Evolutionary conservation across 768 basidiomycete species (phyloP).

Genomic region (Serendipita sp.): DNA sequence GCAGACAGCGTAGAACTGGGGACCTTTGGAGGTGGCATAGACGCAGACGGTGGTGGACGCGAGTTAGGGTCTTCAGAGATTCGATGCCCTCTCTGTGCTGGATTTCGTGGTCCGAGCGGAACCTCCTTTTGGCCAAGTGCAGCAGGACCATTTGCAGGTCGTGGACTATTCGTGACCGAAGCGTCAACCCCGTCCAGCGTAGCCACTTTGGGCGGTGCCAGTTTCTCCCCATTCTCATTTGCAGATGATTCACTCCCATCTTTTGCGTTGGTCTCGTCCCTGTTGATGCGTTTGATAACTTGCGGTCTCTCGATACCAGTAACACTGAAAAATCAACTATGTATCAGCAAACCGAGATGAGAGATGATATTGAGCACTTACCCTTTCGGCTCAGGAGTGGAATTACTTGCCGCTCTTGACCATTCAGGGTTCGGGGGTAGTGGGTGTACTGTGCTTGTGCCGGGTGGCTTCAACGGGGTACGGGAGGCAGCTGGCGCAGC

Average conservation of each 20-base stretch:
- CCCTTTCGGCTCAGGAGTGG: no score
- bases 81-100: constrained; percentile 23
- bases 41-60: constrained; percentile 24
- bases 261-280: not conserved
- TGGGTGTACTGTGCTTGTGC: no score
- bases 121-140: not conserved
- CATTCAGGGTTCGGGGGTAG: no score
- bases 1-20: constrained; percentile 68
- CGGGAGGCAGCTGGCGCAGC: no score
- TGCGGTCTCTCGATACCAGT: not conserved
- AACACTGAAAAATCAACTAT: no score
- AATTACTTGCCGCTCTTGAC: no score
- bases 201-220: not conserved
- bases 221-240: not conserved
- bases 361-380: no score
- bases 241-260: not conserved
- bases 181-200: not conserved
- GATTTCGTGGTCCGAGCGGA: not conserved
- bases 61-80: constrained; percentile 25
- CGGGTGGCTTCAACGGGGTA: no score
- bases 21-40: constrained; percentile 61
- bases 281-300: not conserved
- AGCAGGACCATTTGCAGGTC: not conserved
- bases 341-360: no score
- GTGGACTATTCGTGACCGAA: not conserved